phyloP scores from a whole-genome alignment of 441 rosid genomes.

The Pelargonium australe region DNA sequence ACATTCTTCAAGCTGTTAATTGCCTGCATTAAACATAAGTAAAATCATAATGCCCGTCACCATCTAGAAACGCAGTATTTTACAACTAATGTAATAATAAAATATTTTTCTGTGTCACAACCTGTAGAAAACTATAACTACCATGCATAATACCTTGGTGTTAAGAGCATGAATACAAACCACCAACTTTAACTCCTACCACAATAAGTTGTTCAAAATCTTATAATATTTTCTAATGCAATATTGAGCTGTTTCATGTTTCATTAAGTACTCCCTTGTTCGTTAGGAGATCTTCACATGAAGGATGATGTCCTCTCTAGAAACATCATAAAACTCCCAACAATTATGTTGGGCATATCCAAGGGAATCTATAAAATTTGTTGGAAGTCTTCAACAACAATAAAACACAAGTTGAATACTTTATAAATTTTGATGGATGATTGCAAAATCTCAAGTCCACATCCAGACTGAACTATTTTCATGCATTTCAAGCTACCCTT shows the following conservation, averaged over 20 bases:
- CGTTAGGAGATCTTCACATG: background rate
- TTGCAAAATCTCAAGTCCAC: background rate
- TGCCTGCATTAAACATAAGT: slow-evolving; percentile 50
- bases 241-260: slow-evolving; percentile 5
- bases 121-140: background rate
- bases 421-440: background rate
- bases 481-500: slow-evolving; percentile 5
- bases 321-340: background rate
- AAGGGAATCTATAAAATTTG: slow-evolving; percentile 4
- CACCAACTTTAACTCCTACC: background rate
- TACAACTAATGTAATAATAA: background rate
- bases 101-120: background rate
- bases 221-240: background rate
- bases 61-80: slow-evolving; percentile 5
- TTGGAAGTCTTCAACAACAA: background rate
- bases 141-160: background rate
- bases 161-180: background rate
- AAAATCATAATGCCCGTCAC: background rate
- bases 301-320: slow-evolving; percentile 4
- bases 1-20: slow-evolving; percentile 98
- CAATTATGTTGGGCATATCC: background rate
- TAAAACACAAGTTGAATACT: background rate
- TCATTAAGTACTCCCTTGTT: background rate
- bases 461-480: background rate
- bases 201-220: background rate